Conservation (phyloP, 139 green algal genomes). For the Chlamydomonas schloesseri region DNA sequence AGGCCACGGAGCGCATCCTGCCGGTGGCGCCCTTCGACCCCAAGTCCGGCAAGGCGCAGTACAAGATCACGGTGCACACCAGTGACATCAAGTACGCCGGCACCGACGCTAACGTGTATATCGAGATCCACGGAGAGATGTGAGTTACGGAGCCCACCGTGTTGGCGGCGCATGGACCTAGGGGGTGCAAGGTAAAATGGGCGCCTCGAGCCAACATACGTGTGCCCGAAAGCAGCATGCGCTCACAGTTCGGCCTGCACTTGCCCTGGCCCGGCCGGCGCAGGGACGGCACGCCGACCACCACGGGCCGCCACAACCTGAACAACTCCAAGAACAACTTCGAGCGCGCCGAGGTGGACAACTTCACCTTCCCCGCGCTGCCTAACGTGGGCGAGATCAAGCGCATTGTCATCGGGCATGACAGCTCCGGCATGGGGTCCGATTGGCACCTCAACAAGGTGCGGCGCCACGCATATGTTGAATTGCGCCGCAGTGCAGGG, state of each 20-base stretch:
- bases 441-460: constrained; percentile 77
- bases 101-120: constrained; percentile 79
- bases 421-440: constrained; percentile 65
- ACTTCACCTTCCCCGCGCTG: constrained; percentile 60
- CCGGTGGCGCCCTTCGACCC: constrained; percentile 45
- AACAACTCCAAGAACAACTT: constrained; percentile 75
- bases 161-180: background rate
- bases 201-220: too few relatives aligned
- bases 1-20: constrained; percentile 52
- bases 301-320: constrained; percentile 42
- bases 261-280: background rate
- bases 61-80: constrained; percentile 65
- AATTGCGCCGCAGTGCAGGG: too few relatives aligned
- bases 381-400: constrained; percentile 62
- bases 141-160: background rate
- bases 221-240: too few relatives aligned
- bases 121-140: constrained; percentile 62
- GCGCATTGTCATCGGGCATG: constrained; percentile 70
- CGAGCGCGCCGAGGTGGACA: constrained; percentile 65
- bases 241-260: too few relatives aligned
- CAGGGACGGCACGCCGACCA: constrained; percentile 52
- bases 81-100: constrained; percentile 68
- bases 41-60: constrained; percentile 47
- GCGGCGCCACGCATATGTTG: too few relatives aligned
- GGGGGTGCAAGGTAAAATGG: too few relatives aligned